Percentiles rank a stretch among this genome's conserved stretches.
Evolutionary conservation across 441 rosid species (phyloP).

Genomic region (Cnidoscolus chayamansa): DNA sequence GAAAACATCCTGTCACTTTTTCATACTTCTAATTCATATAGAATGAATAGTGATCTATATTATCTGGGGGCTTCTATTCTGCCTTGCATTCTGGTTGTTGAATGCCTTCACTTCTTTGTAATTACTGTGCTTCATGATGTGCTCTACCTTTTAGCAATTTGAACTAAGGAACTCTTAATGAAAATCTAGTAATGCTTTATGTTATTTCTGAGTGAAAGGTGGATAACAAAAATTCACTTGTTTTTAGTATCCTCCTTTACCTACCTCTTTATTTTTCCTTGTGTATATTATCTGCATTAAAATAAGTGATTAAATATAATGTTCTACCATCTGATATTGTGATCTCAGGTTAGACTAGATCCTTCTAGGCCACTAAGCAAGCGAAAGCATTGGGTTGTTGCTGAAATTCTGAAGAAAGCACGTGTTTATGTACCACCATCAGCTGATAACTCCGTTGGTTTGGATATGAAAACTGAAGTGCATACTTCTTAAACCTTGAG

Average conservation of each 20-base stretch:
- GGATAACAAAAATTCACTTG: neutral
- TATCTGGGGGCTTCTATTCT: too few species aligned
- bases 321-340: neutral
- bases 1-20: too few species aligned
- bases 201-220: neutral
- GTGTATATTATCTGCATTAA: neutral
- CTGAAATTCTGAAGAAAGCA: constrained; percentile 86
- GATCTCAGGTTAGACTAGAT: constrained; percentile 68
- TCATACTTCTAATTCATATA: too few species aligned
- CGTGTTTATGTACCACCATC: constrained; percentile 63
- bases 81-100: too few species aligned
- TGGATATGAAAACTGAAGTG: constrained; percentile 21
- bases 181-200: neutral
- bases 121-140: neutral
- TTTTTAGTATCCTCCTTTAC: too few species aligned
- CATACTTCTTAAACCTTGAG: constrained; percentile 28
- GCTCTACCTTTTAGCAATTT: neutral
- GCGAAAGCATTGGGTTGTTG: constrained; percentile 78
- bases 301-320: neutral
- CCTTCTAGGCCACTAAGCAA: constrained; percentile 90
- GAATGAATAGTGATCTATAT: too few species aligned
- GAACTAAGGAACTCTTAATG: neutral
- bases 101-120: too few species aligned
- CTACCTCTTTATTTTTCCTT: neutral
- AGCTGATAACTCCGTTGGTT: constrained; percentile 23